These are phyloP conservation scores for Sphaerobolus stellatus DNA, from an alignment of 1,284 basidiomycete genomes.

Conservation along the genomic window DNA sequence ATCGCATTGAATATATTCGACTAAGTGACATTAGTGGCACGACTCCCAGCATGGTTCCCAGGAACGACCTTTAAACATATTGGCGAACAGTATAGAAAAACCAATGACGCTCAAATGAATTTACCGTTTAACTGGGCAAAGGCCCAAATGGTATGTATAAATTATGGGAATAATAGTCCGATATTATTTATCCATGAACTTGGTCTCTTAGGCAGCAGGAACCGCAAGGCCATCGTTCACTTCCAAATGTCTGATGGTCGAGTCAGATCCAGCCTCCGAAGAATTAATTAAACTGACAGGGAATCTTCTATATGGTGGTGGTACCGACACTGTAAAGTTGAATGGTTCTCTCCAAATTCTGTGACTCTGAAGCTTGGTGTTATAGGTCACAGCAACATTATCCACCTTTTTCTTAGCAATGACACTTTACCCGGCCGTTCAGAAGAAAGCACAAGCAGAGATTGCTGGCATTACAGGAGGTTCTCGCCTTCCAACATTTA, in stretches of 20 bases:
- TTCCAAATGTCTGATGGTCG: background rate
- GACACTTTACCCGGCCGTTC: slow-evolving; percentile 24
- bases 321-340: slow-evolving; percentile 16
- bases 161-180: background rate
- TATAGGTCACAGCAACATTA: too few relatives aligned
- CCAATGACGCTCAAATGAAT: slow-evolving; percentile 18
- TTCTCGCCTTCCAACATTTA: slow-evolving; percentile 26
- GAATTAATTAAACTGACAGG: slow-evolving; percentile 21
- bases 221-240: background rate
- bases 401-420: slow-evolving; percentile 26
- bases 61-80: slow-evolving; percentile 21
- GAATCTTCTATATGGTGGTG: slow-evolving; percentile 13
- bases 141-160: slow-evolving; percentile 18
- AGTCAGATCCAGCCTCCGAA: slow-evolving; percentile 7
- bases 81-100: slow-evolving; percentile 18
- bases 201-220: background rate
- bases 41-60: slow-evolving; percentile 25
- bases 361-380: too few relatives aligned
- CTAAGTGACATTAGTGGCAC: slow-evolving; percentile 4
- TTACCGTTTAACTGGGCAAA: slow-evolving; percentile 26
- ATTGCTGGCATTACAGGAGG: slow-evolving; percentile 24
- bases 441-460: slow-evolving; percentile 24
- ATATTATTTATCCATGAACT: background rate
- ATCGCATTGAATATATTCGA: background rate
- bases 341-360: too few relatives aligned